Evolutionary conservation across 2,329 filamentous ascomycete species (phyloP).

Genomic region (Trichoderma sp.): DNA sequence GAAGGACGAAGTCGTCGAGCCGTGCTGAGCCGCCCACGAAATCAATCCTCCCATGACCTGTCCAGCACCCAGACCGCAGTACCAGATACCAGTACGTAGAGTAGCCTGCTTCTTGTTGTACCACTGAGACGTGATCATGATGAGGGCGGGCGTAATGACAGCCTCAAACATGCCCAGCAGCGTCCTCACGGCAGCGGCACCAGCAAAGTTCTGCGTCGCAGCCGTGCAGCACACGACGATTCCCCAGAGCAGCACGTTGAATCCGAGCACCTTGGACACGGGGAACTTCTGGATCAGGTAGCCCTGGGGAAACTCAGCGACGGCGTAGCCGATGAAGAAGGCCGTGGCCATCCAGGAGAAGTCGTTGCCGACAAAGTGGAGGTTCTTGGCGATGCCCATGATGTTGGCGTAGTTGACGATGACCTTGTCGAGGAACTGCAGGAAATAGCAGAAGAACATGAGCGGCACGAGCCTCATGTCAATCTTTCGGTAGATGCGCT

Average conservation of each 20-base stretch:
- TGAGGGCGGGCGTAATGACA: slow-evolving; percentile 49
- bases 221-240: slow-evolving; percentile 44
- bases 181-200: slow-evolving; percentile 43
- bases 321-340: slow-evolving; percentile 33
- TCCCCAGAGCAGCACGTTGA: slow-evolving; percentile 37
- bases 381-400: slow-evolving; percentile 31
- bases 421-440: slow-evolving; percentile 32
- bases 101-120: slow-evolving; percentile 46
- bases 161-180: slow-evolving; percentile 49
- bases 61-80: slow-evolving; percentile 28
- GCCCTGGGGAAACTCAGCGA: slow-evolving; percentile 31
- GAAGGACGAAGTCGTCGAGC: slow-evolving; percentile 32
- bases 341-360: slow-evolving; percentile 34
- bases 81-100: slow-evolving; percentile 42
- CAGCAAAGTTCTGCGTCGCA: slow-evolving; percentile 40
- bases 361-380: slow-evolving; percentile 33
- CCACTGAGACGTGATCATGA: slow-evolving; percentile 45
- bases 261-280: slow-evolving; percentile 35
- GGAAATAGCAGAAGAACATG: slow-evolving; percentile 30
- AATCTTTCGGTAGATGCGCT: slow-evolving; percentile 27
- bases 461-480: slow-evolving; percentile 29
- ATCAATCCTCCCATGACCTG: slow-evolving; percentile 45
- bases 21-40: slow-evolving; percentile 53
- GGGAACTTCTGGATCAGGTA: slow-evolving; percentile 36
- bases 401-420: slow-evolving; percentile 33